Evolutionary conservation across 768 basidiomycete species (phyloP), one percentile per base, ranked within the genome.

Genomic region (Tylopilus balloui): DNA sequence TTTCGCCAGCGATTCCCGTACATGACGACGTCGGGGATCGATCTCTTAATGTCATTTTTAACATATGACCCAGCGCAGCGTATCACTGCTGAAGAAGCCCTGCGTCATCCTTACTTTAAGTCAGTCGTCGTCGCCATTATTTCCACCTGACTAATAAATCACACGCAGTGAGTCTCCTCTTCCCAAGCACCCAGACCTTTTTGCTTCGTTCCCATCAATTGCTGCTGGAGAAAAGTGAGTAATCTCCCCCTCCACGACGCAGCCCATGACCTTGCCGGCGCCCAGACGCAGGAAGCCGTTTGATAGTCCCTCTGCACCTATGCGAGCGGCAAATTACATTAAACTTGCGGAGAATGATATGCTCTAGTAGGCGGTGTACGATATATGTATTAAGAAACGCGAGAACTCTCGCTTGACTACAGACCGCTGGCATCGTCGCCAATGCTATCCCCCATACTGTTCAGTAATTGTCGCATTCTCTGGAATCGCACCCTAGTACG

Each of bases 171-270:
- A 98, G 70, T 86, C 92, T 0, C 96, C 96, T 0, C 70, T 90
- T 31, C 96, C 96, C 0, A 98, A 99, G 64, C 94, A 98, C 65
- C 90, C 92, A 14, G 92, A 95, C 62, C 72, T 98, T 50, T 98
- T 99, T 70, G 81, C 88, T 2, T 94, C 92, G 3, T 99, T 98
- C 68, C 96, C 96, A 25, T 94, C 91, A 31, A 82, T 88, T 21
- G 96, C 96, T 20, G 95, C 94, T 15, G 96, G 96, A 31, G 96
- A 99, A 73, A 92, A 86, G 91, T 92, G 58, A 46, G 82, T 45
- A 37, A 15, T 17, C 7, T 25, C 28, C 15, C 12, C 43, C 28
- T 38, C 11, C n/a, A 17, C 27, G 24, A 23, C 47, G 13, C n/a
- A 23, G 24, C 25, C n/a, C 34, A 32, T 54, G 24, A 59, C 44